Base-by-base conservation (phyloP, 140 eudicot species). In the Anethum foeniculum region DNA sequence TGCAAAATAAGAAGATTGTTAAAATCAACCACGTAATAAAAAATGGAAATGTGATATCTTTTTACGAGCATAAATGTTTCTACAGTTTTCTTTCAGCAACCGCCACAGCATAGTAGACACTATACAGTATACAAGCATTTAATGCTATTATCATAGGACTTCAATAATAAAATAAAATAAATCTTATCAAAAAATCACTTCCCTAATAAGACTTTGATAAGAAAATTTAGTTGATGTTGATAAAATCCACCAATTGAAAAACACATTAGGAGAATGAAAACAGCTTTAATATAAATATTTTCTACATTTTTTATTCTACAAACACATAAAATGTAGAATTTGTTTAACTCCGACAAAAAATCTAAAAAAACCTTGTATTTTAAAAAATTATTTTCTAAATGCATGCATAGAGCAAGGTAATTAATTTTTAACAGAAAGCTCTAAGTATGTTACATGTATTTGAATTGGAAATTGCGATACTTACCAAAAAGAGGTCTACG, bases 1-100 rank as follows among this genome's bases (percentile, higher is more conserved):
- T 88, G 85, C 86, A 84, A 39, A 75, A 12, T 3, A 72, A 21
- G 8, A 39, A 74, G 1, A 21, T 41, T 27, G 65, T 56, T 56
- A 21, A 21, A 56, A 27, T 56, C 28, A 41, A 72, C 32, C 23
- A 72, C 47, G 39, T 7, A n/a, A 7, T 21, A 68, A 74, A 14
- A 27, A 52, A 32, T 18, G n/a, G 27, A 15, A 11, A 13, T 32
- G 6, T 8, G 43, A 68, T 13, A 18, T 68, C n/a, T 14, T 30
- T 60, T 30, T 30, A 60, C 34, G 16, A 25, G 16, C 28, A 58
- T 58, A n/a, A 60, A n/a, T 60, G 69, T 23, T 60, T 60, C 64
- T 19, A 54, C 64, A 54, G 11, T 25, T 54, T 54, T 54, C 60
- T 52, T 52, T 52, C 60, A 16, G n/a, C 60, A 64, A 25, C 27